Evolutionary conservation across 176 grass and related monocot species (phyloP).

Genomic region (Canna indica): DNA sequence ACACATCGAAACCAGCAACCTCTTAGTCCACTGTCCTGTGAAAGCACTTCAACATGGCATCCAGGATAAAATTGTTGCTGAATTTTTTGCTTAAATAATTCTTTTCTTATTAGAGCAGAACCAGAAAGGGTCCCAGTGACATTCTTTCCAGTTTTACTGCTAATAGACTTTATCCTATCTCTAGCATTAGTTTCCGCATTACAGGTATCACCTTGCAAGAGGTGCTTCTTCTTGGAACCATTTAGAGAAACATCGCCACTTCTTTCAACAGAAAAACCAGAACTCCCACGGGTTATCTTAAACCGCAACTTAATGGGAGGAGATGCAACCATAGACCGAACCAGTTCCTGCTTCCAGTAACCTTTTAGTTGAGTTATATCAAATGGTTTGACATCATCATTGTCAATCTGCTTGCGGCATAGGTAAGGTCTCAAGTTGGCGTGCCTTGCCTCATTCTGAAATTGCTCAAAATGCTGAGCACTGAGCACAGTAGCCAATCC

Average conservation of each 20-base stretch:
- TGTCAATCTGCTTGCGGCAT: constrained; percentile 48
- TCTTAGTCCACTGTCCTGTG: constrained; percentile 87
- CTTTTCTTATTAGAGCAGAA: constrained; percentile 17
- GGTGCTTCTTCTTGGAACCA: constrained; percentile 32
- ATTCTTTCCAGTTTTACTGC: constrained; percentile 1
- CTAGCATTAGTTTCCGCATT: constrained; percentile 2
- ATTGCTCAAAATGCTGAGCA: constrained; percentile 72
- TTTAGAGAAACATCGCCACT: background rate
- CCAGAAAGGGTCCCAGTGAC: background rate
- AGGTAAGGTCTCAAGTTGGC: constrained; percentile 50
- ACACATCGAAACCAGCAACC: constrained; percentile 92
- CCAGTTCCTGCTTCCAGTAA: constrained; percentile 84
- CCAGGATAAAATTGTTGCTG: constrained; percentile 40
- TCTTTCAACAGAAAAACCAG: constrained; percentile 32
- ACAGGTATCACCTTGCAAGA: constrained; percentile 7
- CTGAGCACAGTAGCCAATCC: constrained; percentile 74
- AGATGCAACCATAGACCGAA: constrained; percentile 54
- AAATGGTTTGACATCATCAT: constrained; percentile 64
- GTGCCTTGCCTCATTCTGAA: constrained; percentile 28
- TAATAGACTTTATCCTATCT: constrained; percentile 1
- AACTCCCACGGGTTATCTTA: constrained; percentile 39
- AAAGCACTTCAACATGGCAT: constrained; percentile 55
- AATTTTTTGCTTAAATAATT: constrained; percentile 17
- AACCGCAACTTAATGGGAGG: constrained; percentile 72
- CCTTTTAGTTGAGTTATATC: constrained; percentile 74